Percentiles rank a stretch among this genome's conserved stretches.
Conservation (phyloP, 768 basidiomycete species). For the Boletus pseudopeckii region DNA sequence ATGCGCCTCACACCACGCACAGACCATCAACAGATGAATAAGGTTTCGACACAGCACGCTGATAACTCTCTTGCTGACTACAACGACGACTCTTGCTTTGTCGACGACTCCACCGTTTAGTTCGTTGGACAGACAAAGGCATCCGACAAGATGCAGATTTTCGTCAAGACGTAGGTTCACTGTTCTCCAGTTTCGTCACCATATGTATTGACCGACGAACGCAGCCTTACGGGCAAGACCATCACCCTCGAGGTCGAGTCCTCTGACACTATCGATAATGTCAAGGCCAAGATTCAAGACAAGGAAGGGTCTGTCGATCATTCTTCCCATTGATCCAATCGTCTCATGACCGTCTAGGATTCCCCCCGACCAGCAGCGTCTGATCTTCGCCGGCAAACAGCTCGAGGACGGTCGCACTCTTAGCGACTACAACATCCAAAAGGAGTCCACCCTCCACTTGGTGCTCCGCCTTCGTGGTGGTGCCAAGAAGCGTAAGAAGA, state of each 20-base stretch:
- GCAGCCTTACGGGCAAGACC: conserved; percentile 96
- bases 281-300: conserved; percentile 96
- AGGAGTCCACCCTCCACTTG: conserved; percentile 97
- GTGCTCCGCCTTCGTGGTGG: conserved; percentile 98
- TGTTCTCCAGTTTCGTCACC: background rate
- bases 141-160: conserved; percentile 89
- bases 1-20: conserved; percentile 34
- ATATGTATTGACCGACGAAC: conserved; percentile 5
- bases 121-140: conserved; percentile 88
- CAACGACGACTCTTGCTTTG: conserved; percentile 60
- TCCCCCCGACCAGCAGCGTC: conserved; percentile 91
- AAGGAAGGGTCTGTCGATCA: conserved; percentile 75
- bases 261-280: conserved; percentile 96
- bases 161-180: conserved; percentile 85
- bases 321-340: background rate
- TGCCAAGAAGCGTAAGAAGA: conserved; percentile 99
- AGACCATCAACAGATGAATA: conserved; percentile 41
- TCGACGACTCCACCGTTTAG: conserved; percentile 91
- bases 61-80: conserved; percentile 21
- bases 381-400: conserved; percentile 99
- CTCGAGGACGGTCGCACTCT: conserved; percentile 98
- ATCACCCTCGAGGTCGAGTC: conserved; percentile 98
- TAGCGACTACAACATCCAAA: conserved; percentile 97
- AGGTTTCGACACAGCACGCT: conserved; percentile 20
- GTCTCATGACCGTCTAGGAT: conserved; percentile 46